phyloP scores from a whole-genome alignment of 2,329 filamentous ascomycete genomes.

The Fusarium nygamai region DNA sequence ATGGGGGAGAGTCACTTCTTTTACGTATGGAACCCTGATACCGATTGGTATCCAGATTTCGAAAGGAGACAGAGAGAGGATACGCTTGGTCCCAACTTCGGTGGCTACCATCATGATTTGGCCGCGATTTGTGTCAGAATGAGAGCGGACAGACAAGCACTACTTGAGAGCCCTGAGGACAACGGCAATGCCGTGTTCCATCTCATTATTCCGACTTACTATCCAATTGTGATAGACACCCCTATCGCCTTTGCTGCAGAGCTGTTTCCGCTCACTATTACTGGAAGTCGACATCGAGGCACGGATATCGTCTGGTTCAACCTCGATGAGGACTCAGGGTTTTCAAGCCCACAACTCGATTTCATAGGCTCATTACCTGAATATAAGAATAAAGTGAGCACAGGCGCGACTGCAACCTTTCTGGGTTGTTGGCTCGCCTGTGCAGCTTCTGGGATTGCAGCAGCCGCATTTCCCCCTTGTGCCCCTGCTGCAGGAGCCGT shows the following conservation, averaged over 20 bases:
- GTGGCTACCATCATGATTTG: neutral
- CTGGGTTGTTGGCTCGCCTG: accelerated
- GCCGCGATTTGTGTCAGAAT: neutral
- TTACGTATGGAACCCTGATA: neutral
- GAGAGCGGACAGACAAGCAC: neutral
- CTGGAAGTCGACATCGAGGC: neutral
- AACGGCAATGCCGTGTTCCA: accelerated
- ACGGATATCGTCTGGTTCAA: neutral
- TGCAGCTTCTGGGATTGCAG: accelerated
- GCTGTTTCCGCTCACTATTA: neutral
- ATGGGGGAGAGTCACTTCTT: accelerated
- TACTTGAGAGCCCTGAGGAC: accelerated
- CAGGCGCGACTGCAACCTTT: accelerated
- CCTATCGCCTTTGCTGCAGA: accelerated
- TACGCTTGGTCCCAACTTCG: accelerated
- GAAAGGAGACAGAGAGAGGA: neutral
- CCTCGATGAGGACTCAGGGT: accelerated
- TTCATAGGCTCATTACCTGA: too few species aligned
- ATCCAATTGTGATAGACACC: neutral
- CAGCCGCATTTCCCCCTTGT: neutral
- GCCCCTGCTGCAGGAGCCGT: accelerated
- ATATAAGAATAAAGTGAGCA: accelerated
- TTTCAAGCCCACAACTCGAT: neutral
- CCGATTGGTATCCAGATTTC: neutral
- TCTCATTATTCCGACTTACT: neutral